A percentile compares a stretch with the other conserved stretches of the same genome.
Evolutionary conservation across 2,329 filamentous ascomycete genomes (phyloP).

Genomic region (Epichloe typhina): DNA sequence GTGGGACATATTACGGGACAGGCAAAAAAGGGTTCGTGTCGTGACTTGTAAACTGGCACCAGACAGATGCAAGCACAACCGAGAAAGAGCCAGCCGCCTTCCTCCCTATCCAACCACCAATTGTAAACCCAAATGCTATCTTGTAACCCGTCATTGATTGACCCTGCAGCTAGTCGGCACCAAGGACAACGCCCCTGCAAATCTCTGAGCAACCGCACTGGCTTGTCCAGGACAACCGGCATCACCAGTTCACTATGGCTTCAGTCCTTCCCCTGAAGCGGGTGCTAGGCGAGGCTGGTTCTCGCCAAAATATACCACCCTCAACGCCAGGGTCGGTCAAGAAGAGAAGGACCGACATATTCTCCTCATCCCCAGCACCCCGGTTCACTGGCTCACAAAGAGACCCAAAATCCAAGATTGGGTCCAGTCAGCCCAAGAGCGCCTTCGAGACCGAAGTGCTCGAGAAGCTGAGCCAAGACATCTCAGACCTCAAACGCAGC

Average conservation of each 20-base stretch:
- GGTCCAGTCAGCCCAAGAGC: slow-evolving; percentile 74
- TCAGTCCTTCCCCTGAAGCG: slow-evolving; percentile 55
- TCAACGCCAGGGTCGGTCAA: slow-evolving; percentile 50
- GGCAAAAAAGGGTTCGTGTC: not conserved
- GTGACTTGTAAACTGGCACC: not conserved
- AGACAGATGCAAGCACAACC: not conserved
- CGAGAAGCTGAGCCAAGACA: slow-evolving; percentile 92
- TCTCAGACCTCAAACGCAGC: slow-evolving; percentile 68
- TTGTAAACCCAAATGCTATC: not conserved
- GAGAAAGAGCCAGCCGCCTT: not conserved
- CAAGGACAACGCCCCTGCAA: not conserved
- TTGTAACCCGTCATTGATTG: not conserved
- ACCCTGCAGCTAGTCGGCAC: not conserved
- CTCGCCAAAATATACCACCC: slow-evolving; percentile 46
- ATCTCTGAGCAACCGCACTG: not conserved
- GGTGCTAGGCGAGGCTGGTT: slow-evolving; percentile 55
- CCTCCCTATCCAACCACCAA: not conserved
- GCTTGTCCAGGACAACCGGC: not conserved
- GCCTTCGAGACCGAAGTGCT: slow-evolving; percentile 88
- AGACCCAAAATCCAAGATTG: slow-evolving; percentile 43
- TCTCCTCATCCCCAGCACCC: slow-evolving; percentile 40
- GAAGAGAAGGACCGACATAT: slow-evolving; percentile 60
- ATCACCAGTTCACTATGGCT: slow-evolving; percentile 24
- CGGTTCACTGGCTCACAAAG: slow-evolving; percentile 52
- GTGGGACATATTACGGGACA: not conserved